A percentile compares a stretch with the other conserved stretches of the same genome.
These are phyloP conservation scores for Diaporthe nobilis DNA, from an alignment of 2,329 filamentous ascomycete genomes.

Conservation along the genomic window DNA sequence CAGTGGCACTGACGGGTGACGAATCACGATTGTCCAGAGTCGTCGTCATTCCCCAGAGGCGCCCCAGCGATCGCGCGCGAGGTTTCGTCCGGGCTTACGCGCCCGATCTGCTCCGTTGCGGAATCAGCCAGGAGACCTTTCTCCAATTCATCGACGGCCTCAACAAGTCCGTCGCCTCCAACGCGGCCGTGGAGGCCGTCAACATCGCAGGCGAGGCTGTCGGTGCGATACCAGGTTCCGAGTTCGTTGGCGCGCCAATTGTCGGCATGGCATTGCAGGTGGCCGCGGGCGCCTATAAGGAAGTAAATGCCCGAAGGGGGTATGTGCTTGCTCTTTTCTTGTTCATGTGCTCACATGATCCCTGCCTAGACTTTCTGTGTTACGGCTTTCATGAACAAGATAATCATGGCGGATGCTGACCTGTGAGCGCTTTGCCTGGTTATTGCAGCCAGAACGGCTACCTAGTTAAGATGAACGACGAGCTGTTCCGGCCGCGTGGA, in stretches of 20 bases:
- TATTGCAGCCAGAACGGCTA: neutral
- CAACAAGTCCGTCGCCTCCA: conserved; percentile 1
- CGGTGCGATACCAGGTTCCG: neutral
- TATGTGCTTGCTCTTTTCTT: neutral
- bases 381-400: neutral
- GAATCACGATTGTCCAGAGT: neutral
- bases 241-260: conserved; percentile 1
- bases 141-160: neutral
- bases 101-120: neutral
- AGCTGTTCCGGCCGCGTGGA: neutral
- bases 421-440: neutral
- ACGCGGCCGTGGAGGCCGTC: neutral
- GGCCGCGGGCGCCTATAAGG: neutral
- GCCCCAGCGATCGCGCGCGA: neutral
- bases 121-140: neutral
- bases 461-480: neutral
- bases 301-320: neutral
- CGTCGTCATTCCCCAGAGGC: neutral
- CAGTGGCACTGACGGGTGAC: neutral
- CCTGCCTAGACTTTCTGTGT: no score
- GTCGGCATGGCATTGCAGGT: neutral
- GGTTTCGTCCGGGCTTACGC: conserved; percentile 1
- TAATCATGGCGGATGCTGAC: neutral
- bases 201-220: neutral
- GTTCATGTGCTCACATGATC: neutral